Evolutionary conservation across 148 eudicot species (phyloP), one percentile per base, ranked within the genome.

Genomic region (Nepenthes gracilis): DNA sequence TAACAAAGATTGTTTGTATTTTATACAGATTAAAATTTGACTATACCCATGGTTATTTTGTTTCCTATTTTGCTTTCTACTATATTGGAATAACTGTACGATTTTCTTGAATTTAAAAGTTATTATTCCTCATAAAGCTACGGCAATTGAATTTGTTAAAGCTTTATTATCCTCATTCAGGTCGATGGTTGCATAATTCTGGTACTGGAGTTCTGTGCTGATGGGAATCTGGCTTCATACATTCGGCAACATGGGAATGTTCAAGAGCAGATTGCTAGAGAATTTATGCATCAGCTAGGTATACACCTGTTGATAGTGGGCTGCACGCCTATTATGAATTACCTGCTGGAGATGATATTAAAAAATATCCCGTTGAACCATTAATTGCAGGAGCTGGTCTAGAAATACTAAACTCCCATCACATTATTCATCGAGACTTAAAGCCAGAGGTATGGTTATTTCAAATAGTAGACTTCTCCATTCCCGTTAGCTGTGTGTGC

Each of bases 141-240:
- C 45, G 8, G 8, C 8, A 40, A 8, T 23, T 40, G 45, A 40
- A 40, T 40, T 4, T 8, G 6, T 40, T 40, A 40, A 40, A 40
- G 45, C 45, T 40, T 35, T 45, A 60, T 32, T 14, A 4, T 51
- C 35, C 32, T 61, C 69, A 15, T n/a, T 61, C 64, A 80, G 84
- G 73, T 48, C 49, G 76, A 74, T 58, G 78, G 60, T 37, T 71
- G 76, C 56, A 43, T 74, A 4, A 65, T 48, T 64, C 64, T 77
- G 65, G 81, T 77, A 14, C 68, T 76, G 63, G 84, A 80, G 59
- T 80, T 77, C 36, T 80, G 81, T 71, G 70, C 75, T 54, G 81
- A 81, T 7, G 84, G 84, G n/a, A 59, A 62, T 65, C 69, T 80
- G 2, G 78, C 78, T 38, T 67, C 81, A 54, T 80, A 74, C 68